A percentile compares a stretch with the other conserved stretches of the same genome.
Evolutionary conservation across 2,329 filamentous ascomycete genomes (phyloP).

Genomic region (Colletotrichum australisinense): DNA sequence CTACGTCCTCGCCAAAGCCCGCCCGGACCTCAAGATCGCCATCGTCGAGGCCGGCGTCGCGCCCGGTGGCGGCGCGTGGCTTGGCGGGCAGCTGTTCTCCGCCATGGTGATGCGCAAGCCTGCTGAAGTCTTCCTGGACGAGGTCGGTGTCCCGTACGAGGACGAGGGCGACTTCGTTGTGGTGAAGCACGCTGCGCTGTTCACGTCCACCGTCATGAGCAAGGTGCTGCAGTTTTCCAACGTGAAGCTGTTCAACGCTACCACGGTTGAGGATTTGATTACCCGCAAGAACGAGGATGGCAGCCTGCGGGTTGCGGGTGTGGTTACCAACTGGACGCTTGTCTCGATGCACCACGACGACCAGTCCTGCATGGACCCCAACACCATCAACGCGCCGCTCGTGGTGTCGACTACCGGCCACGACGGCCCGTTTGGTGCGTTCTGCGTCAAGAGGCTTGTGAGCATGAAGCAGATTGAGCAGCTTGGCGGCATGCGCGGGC

Average conservation of each 20-base stretch:
- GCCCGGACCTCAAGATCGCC: conserved; percentile 91
- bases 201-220: conserved; percentile 88
- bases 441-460: conserved; percentile 90
- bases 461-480: conserved; percentile 87
- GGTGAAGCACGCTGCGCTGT: conserved; percentile 92
- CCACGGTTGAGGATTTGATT: conserved; percentile 91
- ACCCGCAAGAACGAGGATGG: conserved; percentile 72
- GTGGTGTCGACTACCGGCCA: conserved; percentile 93
- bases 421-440: conserved; percentile 91
- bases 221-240: conserved; percentile 88
- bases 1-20: conserved; percentile 84
- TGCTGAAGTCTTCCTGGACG: conserved; percentile 84
- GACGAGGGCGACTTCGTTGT: conserved; percentile 85
- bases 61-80: conserved; percentile 90
- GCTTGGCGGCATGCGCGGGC: conserved; percentile 90
- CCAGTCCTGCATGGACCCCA: conserved; percentile 96
- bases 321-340: conserved; percentile 96
- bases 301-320: conserved; percentile 80
- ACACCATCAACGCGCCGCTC: conserved; percentile 93
- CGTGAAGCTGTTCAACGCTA: conserved; percentile 97
- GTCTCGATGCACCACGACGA: conserved; percentile 89
- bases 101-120: conserved; percentile 97
- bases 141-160: conserved; percentile 86
- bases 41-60: conserved; percentile 90
- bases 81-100: conserved; percentile 93